Evolutionary conservation across 495 filamentous ascomycete species (phyloP).

Genomic region (Aspergillus sclerotioniger): DNA sequence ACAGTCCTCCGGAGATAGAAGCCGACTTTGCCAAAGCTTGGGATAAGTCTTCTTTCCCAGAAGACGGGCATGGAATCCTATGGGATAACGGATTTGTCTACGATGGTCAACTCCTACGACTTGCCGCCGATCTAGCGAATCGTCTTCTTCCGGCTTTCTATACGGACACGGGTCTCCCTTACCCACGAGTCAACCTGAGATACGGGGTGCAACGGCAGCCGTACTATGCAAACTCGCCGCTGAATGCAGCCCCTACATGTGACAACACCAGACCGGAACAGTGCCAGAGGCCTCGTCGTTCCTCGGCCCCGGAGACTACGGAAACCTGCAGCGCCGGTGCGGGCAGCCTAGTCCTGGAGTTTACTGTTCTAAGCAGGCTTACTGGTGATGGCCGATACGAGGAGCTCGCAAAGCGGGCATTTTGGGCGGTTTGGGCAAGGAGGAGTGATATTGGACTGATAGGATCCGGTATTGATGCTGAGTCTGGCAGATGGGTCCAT

Average conservation of each 20-base stretch:
- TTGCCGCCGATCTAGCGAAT: constrained; percentile 79
- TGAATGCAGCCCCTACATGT: constrained; percentile 47
- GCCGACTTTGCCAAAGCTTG: constrained; percentile 38
- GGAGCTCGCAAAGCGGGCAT: constrained; percentile 82
- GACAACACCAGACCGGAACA: constrained; percentile 20
- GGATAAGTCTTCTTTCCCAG: constrained; percentile 33
- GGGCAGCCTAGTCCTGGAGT: constrained; percentile 89
- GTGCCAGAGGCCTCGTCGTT: constrained; percentile 32
- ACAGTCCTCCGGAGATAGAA: constrained; percentile 50
- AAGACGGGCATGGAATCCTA: constrained; percentile 51
- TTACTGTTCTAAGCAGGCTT: constrained; percentile 83
- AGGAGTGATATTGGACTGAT: constrained; percentile 85
- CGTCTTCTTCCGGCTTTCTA: constrained; percentile 88
- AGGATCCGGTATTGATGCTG: constrained; percentile 87
- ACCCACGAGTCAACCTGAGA: constrained; percentile 90
- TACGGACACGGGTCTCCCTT: constrained; percentile 85
- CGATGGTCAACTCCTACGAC: constrained; percentile 80
- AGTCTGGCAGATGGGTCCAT: constrained; percentile 85
- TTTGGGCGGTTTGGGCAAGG: constrained; percentile 90
- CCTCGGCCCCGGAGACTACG: constrained; percentile 66
- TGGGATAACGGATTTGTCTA: constrained; percentile 84
- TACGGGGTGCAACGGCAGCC: constrained; percentile 67
- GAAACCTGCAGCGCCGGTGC: constrained; percentile 97
- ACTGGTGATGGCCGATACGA: constrained; percentile 87
- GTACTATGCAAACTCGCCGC: constrained; percentile 79